These are phyloP conservation scores for Penicillium nordicum DNA, from an alignment of 2,329 filamentous ascomycete species.

Conservation along the genomic window DNA sequence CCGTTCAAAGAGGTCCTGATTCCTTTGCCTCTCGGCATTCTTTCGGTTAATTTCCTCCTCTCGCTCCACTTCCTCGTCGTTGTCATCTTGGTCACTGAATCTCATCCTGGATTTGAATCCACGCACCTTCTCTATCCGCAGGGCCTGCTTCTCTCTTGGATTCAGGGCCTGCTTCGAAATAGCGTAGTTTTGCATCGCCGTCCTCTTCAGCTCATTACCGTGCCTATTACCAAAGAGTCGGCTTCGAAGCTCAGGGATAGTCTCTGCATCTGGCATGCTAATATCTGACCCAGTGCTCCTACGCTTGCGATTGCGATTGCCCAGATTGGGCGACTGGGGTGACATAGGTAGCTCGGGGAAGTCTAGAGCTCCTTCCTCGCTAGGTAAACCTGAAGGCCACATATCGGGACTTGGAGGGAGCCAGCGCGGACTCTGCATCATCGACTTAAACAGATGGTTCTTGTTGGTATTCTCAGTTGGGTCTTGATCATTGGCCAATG, in stretches of 20 bases:
- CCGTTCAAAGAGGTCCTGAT: not conserved
- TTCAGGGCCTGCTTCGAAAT: not conserved
- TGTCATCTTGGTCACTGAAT: not conserved
- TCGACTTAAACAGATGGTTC: not conserved
- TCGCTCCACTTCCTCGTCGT: no score
- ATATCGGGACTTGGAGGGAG: not conserved
- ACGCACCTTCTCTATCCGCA: not conserved
- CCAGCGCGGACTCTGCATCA: slow-evolving; percentile 2
- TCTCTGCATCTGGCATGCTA: not conserved
- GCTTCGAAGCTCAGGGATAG: not conserved
- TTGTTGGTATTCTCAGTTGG: not conserved
- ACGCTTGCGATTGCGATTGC: not conserved
- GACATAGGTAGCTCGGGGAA: slow-evolving; percentile 6
- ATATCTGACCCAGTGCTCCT: not conserved
- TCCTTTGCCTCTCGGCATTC: not conserved
- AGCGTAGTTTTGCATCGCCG: not conserved
- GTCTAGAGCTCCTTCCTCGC: slow-evolving; percentile 6
- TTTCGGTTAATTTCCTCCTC: not conserved
- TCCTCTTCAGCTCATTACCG: not conserved
- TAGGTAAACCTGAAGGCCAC: slow-evolving; percentile 8
- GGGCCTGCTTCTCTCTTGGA: not conserved
- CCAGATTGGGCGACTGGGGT: not conserved
- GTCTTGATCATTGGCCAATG: no score
- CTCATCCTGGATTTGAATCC: not conserved
- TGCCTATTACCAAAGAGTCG: not conserved